Evolutionary conservation across 1,139 yeast species (phyloP).

Genomic region (Yamadazyma dendronema): DNA sequence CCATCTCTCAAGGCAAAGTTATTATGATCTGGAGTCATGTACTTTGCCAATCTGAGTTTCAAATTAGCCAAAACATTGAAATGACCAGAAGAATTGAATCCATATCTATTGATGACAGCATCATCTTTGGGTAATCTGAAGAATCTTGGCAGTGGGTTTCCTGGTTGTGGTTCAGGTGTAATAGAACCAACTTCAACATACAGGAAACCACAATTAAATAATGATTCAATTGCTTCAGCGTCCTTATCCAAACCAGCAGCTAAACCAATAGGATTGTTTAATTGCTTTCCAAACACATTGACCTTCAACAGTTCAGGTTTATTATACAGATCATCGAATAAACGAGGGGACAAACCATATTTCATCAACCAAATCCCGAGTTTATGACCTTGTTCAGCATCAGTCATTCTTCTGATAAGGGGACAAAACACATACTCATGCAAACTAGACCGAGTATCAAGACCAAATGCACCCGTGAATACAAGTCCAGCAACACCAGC

Average conservation of each 20-base stretch:
- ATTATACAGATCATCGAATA: conserved; percentile 45
- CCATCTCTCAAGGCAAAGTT: conserved; percentile 66
- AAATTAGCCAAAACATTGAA: conserved; percentile 65
- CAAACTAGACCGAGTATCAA: conserved; percentile 79
- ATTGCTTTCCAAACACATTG: conserved; percentile 58
- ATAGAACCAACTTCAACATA: conserved; percentile 93
- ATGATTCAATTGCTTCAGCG: conserved; percentile 87
- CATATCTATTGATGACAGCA: conserved; percentile 92
- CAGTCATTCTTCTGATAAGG: conserved; percentile 62
- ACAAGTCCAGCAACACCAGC: conserved; percentile 3
- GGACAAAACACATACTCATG: conserved; percentile 85
- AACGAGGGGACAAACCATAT: conserved; percentile 63
- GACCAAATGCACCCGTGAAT: conserved; percentile 5
- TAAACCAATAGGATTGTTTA: conserved; percentile 80
- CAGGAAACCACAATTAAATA: conserved; percentile 77
- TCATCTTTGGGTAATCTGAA: conserved; percentile 81
- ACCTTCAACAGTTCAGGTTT: conserved; percentile 50
- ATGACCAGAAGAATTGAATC: conserved; percentile 92
- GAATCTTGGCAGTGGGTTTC: conserved; percentile 88
- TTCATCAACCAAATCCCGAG: conserved; percentile 71
- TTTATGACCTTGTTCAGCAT: conserved; percentile 82
- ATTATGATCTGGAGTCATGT: conserved; percentile 31
- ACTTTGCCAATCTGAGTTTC: conserved; percentile 54
- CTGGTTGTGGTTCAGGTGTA: conserved; percentile 91
- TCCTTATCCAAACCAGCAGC: conserved; percentile 97